Conservation (phyloP, 495 filamentous ascomycete species). For the Podospora pseudocomata region DNA sequence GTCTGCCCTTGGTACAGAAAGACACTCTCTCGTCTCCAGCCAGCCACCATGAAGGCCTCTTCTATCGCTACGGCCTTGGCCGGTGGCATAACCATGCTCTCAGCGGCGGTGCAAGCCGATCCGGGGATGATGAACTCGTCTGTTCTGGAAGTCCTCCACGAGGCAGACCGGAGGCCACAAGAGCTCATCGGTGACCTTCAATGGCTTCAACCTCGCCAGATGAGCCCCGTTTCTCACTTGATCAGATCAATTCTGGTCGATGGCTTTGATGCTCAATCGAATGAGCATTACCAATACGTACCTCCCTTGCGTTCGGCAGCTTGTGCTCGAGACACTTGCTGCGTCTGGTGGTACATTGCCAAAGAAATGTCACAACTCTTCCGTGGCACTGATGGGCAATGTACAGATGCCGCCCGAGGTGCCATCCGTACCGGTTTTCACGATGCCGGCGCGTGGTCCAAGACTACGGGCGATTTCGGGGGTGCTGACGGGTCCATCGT, state of each 20-base stretch:
- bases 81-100: not conserved
- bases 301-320: conserved; percentile 22
- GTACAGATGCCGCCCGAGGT: conserved; percentile 33
- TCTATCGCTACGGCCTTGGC: conserved; percentile 2
- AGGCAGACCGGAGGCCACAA: conserved; percentile 16
- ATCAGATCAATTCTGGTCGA: conserved; percentile 32
- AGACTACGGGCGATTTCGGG: conserved; percentile 25
- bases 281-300: conserved; percentile 24
- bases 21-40: not conserved
- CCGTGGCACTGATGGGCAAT: conserved; percentile 22
- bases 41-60: conserved; percentile 2
- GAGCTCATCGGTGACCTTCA: conserved; percentile 39
- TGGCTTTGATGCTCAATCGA: conserved; percentile 20
- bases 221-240: conserved; percentile 22
- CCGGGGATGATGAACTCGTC: conserved; percentile 27
- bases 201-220: conserved; percentile 11
- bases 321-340: conserved; percentile 38
- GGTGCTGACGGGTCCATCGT: conserved; percentile 44
- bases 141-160: not conserved
- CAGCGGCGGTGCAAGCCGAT: conserved; percentile 20
- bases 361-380: conserved; percentile 34
- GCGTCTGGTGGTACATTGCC: conserved; percentile 42
- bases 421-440: conserved; percentile 44
- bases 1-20: no score
- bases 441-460: conserved; percentile 39